Evolutionary conservation across 2,329 filamentous ascomycete genomes (phyloP), one percentile per base, ranked within the genome.

Genomic region (Penicillium vulpinum): DNA sequence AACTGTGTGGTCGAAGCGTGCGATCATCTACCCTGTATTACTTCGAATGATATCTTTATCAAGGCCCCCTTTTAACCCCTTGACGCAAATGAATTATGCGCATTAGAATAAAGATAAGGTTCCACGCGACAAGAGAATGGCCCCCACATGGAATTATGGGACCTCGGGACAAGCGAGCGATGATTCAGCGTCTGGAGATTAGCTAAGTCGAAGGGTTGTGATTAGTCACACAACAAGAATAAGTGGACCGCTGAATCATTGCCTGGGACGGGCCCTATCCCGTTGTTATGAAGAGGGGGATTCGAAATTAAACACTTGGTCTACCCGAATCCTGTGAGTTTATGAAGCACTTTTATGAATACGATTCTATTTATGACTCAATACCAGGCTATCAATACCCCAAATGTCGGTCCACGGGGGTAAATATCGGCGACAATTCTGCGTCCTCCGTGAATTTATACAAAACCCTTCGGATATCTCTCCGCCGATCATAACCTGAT

Each of bases 131-230:
- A 24, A n/a, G 15, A 24, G 16, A n/a, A 21, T 35, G 29, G 44
- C 44, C 29, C 44, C 44, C 43, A 16, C 28, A n/a, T n/a, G n/a
- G n/a, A n/a, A n/a, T n/a, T n/a, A n/a, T 31, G 28, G 5, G 15
- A 45, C 28, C n/a, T 31, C 26, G 43, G 26, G 11, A 45, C 44
- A 15, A 6, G 26, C 13, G 10, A 46, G 15, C 46, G n/a, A 24
- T 55, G 52, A 55, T 55, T 55, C 52, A 51, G 45, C n/a, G 29
- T 29, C 22, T n/a, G 4, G 6, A 7, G 21, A 16, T 26, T 35
- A 3, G 29, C 11, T 9, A 2, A 5, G 0, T 0, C 5, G 0
- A 6, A 2, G 4, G 2, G 0, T 0, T 11, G 0, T 24, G 15
- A 21, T 41, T 35, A 18, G 46, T 4, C 8, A 1, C 0, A 3